A percentile compares a stretch with the other conserved stretches of the same genome.
phyloP scores from a whole-genome alignment of 805 yeast genomes.

The Cyberlindnera xishuangbannaensis region DNA sequence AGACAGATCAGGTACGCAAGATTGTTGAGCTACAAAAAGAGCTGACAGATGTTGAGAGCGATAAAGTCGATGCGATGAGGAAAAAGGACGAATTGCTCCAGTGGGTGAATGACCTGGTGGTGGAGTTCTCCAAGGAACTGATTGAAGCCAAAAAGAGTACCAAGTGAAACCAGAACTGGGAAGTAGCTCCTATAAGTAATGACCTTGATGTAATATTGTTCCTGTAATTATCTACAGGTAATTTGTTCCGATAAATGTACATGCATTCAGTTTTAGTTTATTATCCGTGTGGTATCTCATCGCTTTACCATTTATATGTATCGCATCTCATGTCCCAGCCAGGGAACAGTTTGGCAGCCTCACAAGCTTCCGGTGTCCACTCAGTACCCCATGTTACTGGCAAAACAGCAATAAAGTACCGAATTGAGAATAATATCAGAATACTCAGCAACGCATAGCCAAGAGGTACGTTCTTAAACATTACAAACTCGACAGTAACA shows the following conservation, averaged over 20 bases:
- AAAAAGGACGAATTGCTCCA: conserved; percentile 58
- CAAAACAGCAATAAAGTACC: conserved; percentile 26
- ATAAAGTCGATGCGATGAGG: conserved; percentile 48
- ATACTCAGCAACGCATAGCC: conserved; percentile 26
- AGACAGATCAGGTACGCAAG: conserved; percentile 60
- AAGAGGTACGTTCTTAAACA: conserved; percentile 23
- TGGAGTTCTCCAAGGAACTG: conserved; percentile 36
- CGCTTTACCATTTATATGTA: conserved; percentile 15
- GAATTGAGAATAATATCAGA: conserved; percentile 14
- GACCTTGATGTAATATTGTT: too few species aligned
- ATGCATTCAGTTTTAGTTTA: too few species aligned
- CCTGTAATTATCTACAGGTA: too few species aligned
- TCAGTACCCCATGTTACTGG: conserved; percentile 43
- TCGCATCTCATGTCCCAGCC: conserved; percentile 42
- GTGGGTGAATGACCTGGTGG: conserved; percentile 61
- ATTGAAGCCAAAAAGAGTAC: conserved; percentile 27
- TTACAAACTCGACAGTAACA: conserved; percentile 39
- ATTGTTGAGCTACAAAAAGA: conserved; percentile 60
- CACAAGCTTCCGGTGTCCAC: conserved; percentile 42
- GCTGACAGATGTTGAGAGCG: conserved; percentile 51
- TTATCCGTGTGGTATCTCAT: too few species aligned
- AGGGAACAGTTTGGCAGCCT: conserved; percentile 28
- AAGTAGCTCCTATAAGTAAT: too few species aligned
- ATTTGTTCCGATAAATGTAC: too few species aligned
- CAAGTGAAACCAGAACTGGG: too few species aligned